Percentiles rank a stretch among this genome's conserved stretches.
phyloP scores from a whole-genome alignment of 2,329 filamentous ascomycete genomes.

The Colletotrichum sansevieriae region DNA sequence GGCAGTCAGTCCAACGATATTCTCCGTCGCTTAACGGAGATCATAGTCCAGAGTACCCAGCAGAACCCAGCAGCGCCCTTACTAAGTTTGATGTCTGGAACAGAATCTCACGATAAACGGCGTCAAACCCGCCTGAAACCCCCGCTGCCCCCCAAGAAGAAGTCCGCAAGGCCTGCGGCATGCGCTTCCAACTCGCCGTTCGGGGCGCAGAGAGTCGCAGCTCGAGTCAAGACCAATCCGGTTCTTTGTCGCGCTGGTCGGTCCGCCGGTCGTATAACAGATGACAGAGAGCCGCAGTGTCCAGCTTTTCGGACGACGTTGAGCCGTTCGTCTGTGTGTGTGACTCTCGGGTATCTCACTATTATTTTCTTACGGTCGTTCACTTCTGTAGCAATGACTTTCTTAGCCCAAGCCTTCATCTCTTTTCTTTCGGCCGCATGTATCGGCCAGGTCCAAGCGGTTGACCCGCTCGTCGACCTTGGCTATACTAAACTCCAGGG shows the following conservation, averaged over 20 bases:
- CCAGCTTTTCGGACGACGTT: slow-evolving; percentile 9
- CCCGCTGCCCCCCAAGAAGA: slow-evolving; percentile 1
- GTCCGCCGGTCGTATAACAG: slow-evolving; percentile 18
- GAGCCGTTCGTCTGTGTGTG: slow-evolving; percentile 6
- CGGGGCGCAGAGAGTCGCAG: not conserved
- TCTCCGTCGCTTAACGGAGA: not conserved
- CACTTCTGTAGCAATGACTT: slow-evolving; percentile 31
- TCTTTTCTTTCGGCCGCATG: slow-evolving; percentile 31
- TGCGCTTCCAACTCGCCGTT: not conserved
- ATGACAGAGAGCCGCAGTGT: slow-evolving; percentile 13
- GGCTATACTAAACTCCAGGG: slow-evolving; percentile 77
- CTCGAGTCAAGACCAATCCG: slow-evolving; percentile 9
- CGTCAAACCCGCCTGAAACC: slow-evolving; percentile 35
- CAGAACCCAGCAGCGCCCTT: not conserved
- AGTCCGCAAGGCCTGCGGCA: not conserved
- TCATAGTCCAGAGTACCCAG: not conserved
- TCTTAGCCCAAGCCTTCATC: slow-evolving; percentile 16
- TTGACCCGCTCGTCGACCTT: slow-evolving; percentile 64
- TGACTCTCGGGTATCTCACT: slow-evolving; percentile 1
- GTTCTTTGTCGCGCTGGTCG: not conserved
- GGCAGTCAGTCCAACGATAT: not conserved
- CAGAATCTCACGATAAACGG: slow-evolving; percentile 18
- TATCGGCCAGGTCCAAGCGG: slow-evolving; percentile 35
- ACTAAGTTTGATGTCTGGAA: slow-evolving; percentile 26
- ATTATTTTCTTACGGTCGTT: slow-evolving; percentile 11